A percentile compares a stretch with the other conserved stretches of the same genome.
Conservation (phyloP, 2,329 filamentous ascomycete species). For the Aspergillus ibericus region DNA sequence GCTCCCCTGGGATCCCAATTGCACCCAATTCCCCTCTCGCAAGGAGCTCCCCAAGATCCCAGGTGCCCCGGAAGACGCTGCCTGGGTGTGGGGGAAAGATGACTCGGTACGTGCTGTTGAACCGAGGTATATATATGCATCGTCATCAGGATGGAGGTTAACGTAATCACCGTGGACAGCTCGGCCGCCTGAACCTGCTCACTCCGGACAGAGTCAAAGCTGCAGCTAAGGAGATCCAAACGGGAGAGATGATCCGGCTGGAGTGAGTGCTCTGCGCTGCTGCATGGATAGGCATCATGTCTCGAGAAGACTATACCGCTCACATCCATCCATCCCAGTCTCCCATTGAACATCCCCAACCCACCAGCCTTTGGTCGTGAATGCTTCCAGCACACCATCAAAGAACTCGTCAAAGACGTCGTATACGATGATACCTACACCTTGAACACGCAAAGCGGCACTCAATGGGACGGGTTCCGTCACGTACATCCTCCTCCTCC, state of each 20-base stretch:
- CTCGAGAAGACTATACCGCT: neutral
- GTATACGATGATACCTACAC: conserved; percentile 47
- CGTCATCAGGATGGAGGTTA: too few species aligned
- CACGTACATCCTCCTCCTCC: conserved; percentile 37
- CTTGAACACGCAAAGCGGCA: conserved; percentile 51
- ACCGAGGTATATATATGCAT: neutral
- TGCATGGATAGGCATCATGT: neutral
- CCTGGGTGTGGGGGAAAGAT: conserved; percentile 62
- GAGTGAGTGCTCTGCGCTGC: conserved; percentile 42
- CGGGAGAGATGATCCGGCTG: conserved; percentile 57
- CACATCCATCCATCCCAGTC: conserved; percentile 29
- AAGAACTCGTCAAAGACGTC: conserved; percentile 37
- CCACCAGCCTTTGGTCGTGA: conserved; percentile 55
- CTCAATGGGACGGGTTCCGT: conserved; percentile 54
- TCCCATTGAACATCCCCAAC: conserved; percentile 55
- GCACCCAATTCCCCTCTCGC: conserved; percentile 53
- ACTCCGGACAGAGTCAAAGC: conserved; percentile 56
- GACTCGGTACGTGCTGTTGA: conserved; percentile 48
- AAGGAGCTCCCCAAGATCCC: conserved; percentile 54
- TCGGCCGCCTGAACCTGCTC: conserved; percentile 55
- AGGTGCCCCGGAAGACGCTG: conserved; percentile 55
- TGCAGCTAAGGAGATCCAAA: conserved; percentile 54
- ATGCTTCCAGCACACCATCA: conserved; percentile 57
- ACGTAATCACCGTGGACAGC: too few species aligned
- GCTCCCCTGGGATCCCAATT: conserved; percentile 57